phyloP scores from a whole-genome alignment of 257 asterid species.

The Schizonepeta tenuifolia region DNA sequence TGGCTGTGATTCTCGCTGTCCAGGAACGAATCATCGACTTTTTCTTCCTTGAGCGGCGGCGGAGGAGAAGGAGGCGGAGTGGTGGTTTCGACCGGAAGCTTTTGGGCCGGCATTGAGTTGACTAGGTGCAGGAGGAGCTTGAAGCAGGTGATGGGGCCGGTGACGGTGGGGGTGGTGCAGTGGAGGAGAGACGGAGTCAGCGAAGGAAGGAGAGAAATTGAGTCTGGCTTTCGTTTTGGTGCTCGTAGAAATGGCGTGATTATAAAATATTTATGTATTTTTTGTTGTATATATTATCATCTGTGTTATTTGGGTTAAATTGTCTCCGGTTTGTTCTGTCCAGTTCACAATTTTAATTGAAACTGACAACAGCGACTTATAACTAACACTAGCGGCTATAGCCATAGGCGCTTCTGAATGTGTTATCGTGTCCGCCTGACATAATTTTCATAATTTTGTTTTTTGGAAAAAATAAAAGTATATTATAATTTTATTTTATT shows the following conservation, averaged over 20 bases:
- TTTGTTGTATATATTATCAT: constrained; percentile 17
- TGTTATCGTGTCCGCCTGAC: neutral
- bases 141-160: constrained; percentile 35
- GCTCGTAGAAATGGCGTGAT: constrained; percentile 29
- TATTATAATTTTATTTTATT: too few relatives aligned
- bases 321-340: constrained; percentile 33
- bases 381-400: neutral
- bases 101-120: constrained; percentile 83
- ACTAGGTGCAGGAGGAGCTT: constrained; percentile 41
- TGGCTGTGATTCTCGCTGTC: constrained; percentile 55
- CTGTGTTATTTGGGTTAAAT: constrained; percentile 32
- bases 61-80: constrained; percentile 59
- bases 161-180: constrained; percentile 42
- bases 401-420: constrained; percentile 11
- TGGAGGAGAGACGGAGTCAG: constrained; percentile 46
- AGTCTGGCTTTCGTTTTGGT: constrained; percentile 38
- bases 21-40: constrained; percentile 53
- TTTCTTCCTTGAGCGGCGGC: constrained; percentile 49
- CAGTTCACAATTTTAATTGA: constrained; percentile 28
- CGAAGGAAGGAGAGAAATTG: constrained; percentile 38
- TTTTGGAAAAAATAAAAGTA: too few relatives aligned
- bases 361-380: neutral
- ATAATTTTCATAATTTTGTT: neutral
- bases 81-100: constrained; percentile 56
- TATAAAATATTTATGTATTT: neutral